Evolutionary conservation across 2,329 filamentous ascomycete species (phyloP), one percentile per base, ranked within the genome.

Genomic region (Epichloe festucae): DNA sequence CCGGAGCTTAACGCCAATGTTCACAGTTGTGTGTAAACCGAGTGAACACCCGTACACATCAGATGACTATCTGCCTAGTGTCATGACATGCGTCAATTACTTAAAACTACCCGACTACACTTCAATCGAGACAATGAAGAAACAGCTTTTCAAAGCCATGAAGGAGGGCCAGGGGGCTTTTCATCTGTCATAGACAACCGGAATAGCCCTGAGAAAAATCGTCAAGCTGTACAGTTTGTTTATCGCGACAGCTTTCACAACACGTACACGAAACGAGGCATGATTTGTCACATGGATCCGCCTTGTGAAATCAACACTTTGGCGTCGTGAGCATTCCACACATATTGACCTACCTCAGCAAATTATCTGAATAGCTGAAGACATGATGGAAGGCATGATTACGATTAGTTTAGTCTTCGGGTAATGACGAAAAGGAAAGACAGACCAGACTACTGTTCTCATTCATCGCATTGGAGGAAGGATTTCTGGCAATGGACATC

Each of bases 21-120:
- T 98, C 66, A 98, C 93, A 3, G 93, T 98, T 56, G 93, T 98
- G 43, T 97, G 93, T 77, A 96, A 96, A 69, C 91, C 91, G n/a
- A 95, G 88, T 67, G 93, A 98, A 64, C 82, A 89, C 15, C 93
- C 93, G 2, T 93, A 90, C 67, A 85, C 84, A 3, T 91, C 91
- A 4, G 93, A 98, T 63, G 93, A 98, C 71, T 98, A 97, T 63
- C 78, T 98, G n/a, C 93, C 94, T 12, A 97, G 90, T 65, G 94
- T 98, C 66, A 98, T 98, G 94, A 98, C 94, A 11, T 98, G 94
- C 67, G 93, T 95, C 69, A 98, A 98, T 69, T 98, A 98, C 66
- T 81, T 98, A 62, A 98, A 98, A 71, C 78, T 98, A 63, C 93
- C 93, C 19, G 89, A 98, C 68, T 98, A 98, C 70, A 91, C 83